Conservation (phyloP, 805 yeast genomes). For the Candida bentonensis region DNA sequence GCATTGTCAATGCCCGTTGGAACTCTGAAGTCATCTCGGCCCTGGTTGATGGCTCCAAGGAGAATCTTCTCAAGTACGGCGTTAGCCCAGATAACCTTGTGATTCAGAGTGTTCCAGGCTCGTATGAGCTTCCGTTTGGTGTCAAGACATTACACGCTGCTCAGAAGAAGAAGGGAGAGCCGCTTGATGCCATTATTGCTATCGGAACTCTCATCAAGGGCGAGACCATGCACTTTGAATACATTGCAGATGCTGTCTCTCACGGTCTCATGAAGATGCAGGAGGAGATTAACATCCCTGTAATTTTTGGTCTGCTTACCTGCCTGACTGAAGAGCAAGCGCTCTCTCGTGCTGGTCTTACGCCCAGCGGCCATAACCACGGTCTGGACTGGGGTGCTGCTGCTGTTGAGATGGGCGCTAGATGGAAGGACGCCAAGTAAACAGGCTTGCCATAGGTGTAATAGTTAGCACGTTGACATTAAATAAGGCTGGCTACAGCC, state of each 20-base stretch:
- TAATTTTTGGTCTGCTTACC: constrained; percentile 86
- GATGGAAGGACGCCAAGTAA: constrained; percentile 9
- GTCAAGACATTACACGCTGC: constrained; percentile 27
- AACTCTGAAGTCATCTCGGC: constrained; percentile 63
- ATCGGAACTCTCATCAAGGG: constrained; percentile 95
- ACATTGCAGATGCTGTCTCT: constrained; percentile 83
- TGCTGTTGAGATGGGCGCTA: constrained; percentile 80
- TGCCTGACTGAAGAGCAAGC: constrained; percentile 94
- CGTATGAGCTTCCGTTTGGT: constrained; percentile 86
- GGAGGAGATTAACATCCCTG: constrained; percentile 55
- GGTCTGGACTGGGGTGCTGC: constrained; percentile 99
- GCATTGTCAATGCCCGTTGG: constrained; percentile 96
- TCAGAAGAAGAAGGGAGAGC: constrained; percentile 15
- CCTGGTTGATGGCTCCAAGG: constrained; percentile 63
- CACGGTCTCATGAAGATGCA: constrained; percentile 75
- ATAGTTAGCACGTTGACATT: not conserved
- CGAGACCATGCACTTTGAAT: constrained; percentile 95
- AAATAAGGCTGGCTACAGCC: not conserved
- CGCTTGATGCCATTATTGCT: constrained; percentile 75
- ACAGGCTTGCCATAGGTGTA: not conserved
- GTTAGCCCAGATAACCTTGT: constrained; percentile 66
- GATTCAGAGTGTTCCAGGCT: constrained; percentile 85
- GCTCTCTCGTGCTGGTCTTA: constrained; percentile 75
- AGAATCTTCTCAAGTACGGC: constrained; percentile 44
- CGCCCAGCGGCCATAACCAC: constrained; percentile 73